Evolutionary conservation across 352 stramenopile species (phyloP).

Genomic region (Globisporangium abappressorium): DNA sequence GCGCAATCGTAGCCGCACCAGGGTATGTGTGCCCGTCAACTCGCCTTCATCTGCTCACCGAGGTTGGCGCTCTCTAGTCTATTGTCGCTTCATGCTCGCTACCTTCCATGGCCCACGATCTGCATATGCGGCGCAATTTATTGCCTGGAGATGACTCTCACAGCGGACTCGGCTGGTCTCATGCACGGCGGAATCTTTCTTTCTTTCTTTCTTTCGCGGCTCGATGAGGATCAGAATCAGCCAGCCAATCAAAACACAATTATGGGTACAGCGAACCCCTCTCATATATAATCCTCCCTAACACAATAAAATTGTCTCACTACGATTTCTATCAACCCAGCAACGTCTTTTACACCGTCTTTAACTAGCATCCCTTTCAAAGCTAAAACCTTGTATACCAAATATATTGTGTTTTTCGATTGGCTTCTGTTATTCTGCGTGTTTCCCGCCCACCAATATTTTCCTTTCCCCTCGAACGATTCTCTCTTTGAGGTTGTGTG

Average conservation of each 20-base stretch:
- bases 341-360: neutral
- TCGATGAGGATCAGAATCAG: conserved; percentile 1
- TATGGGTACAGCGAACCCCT: conserved; percentile 2
- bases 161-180: too few relatives aligned
- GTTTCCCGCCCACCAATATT: neutral
- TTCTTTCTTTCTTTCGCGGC: neutral
- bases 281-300: neutral
- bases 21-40: too few relatives aligned
- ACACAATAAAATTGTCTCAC: neutral
- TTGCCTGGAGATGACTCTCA: too few relatives aligned
- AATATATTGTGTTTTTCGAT: neutral
- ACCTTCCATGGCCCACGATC: too few relatives aligned
- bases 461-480: neutral
- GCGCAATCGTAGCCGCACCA: too few relatives aligned
- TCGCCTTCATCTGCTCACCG: too few relatives aligned
- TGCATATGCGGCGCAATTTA: too few relatives aligned
- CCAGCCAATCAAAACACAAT: neutral
- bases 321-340: neutral
- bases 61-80: too few relatives aligned
- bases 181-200: too few relatives aligned
- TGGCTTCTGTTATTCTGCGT: neutral
- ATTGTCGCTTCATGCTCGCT: too few relatives aligned
- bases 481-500: neutral
- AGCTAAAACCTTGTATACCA: neutral
- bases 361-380: neutral